These are phyloP conservation scores for Calocybe gangraenosa DNA, from an alignment of 768 basidiomycete genomes.

Conservation along the genomic window DNA sequence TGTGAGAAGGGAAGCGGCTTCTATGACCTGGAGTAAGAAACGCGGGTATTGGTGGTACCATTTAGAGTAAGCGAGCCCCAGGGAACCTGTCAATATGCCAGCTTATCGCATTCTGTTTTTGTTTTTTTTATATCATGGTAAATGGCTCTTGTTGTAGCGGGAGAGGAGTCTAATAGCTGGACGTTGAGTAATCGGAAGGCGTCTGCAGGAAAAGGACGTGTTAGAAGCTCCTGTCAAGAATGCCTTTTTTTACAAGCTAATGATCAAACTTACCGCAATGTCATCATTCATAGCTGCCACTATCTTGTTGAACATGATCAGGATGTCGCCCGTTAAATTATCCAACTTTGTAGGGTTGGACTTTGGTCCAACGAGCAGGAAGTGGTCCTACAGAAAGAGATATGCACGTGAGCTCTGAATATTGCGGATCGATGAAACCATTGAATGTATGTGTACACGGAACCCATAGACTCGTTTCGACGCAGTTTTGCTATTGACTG, in stretches of 20 bases:
- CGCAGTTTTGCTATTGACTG: slow-evolving; percentile 25
- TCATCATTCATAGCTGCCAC: slow-evolving; percentile 40
- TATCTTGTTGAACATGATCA: slow-evolving; percentile 45
- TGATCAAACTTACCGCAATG: slow-evolving; percentile 29
- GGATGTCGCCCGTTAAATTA: slow-evolving; percentile 24
- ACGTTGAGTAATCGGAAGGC: slow-evolving; percentile 22
- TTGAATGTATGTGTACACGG: slow-evolving; percentile 27
- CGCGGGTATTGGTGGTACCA: slow-evolving; percentile 60
- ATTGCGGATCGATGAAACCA: not conserved
- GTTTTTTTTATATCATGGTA: slow-evolving; percentile 59
- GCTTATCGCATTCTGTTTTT: slow-evolving; percentile 34
- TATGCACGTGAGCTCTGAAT: not conserved
- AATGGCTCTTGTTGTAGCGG: slow-evolving; percentile 55
- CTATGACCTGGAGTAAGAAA: slow-evolving; percentile 46
- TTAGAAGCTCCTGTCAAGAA: no score
- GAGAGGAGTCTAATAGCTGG: slow-evolving; percentile 46
- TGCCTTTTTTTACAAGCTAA: no score
- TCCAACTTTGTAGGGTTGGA: slow-evolving; percentile 41
- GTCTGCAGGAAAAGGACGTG: no score
- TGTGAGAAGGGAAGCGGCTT: slow-evolving; percentile 39
- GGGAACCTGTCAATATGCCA: slow-evolving; percentile 34
- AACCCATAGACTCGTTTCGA: slow-evolving; percentile 38
- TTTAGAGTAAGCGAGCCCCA: slow-evolving; percentile 47
- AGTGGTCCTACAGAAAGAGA: slow-evolving; percentile 39
- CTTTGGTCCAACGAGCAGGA: slow-evolving; percentile 43